These are phyloP conservation scores for Abrus pulchellus DNA, from an alignment of 306 rosid species.

Conservation along the genomic window DNA sequence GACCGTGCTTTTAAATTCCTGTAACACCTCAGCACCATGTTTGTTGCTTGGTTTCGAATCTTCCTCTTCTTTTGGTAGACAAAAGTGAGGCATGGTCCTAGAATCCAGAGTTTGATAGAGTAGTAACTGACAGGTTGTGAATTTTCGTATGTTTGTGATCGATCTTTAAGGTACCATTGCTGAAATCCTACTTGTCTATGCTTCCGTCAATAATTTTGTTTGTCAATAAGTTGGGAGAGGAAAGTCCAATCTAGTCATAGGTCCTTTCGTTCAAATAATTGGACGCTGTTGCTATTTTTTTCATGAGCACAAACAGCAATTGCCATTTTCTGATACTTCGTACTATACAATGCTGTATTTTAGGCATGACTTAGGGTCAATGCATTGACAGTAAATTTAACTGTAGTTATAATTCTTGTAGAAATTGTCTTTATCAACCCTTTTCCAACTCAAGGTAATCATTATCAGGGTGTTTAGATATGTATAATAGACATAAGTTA, in stretches of 20 bases:
- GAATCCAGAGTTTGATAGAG: background rate
- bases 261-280: background rate
- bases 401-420: too few relatives aligned
- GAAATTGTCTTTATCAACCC: too few relatives aligned
- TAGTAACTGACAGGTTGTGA: slow-evolving; percentile 4
- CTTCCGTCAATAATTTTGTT: slow-evolving; percentile 30
- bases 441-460: too few relatives aligned
- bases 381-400: background rate
- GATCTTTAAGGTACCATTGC: slow-evolving; percentile 4
- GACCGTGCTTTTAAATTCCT: slow-evolving; percentile 55
- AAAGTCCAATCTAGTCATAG: background rate
- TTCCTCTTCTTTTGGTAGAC: slow-evolving; percentile 43
- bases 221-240: background rate
- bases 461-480: too few relatives aligned
- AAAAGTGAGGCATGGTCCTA: slow-evolving; percentile 64
- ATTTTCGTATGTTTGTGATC: background rate
- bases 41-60: slow-evolving; percentile 56
- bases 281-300: background rate
- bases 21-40: slow-evolving; percentile 61
- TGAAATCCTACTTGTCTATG: slow-evolving; percentile 26
- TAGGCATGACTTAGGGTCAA: background rate
- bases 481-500: too few relatives aligned
- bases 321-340: background rate
- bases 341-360: background rate
- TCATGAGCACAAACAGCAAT: background rate